Conservation (phyloP, 768 basidiomycete species). For the Gloeostereum incarnatum region DNA sequence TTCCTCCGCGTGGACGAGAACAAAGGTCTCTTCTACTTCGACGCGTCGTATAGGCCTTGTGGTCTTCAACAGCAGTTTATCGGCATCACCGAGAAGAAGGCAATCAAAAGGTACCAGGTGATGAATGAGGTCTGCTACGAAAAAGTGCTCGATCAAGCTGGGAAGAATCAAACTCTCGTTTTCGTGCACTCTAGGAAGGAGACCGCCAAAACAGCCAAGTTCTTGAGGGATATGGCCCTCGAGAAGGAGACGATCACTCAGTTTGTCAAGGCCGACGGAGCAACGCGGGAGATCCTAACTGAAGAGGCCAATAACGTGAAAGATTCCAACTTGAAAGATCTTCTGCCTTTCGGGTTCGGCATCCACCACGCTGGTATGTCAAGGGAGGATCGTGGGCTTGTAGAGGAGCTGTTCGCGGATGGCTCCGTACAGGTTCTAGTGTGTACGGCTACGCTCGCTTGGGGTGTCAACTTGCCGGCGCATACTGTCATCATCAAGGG, state of each 20-base stretch:
- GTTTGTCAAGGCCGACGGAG: conserved; percentile 91
- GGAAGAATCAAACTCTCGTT: conserved; percentile 87
- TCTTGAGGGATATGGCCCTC: conserved; percentile 89
- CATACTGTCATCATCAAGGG: conserved; percentile 99
- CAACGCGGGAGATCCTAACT: conserved; percentile 81
- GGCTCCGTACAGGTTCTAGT: conserved; percentile 91
- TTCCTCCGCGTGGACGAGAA: conserved; percentile 92
- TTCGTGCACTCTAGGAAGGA: conserved; percentile 99
- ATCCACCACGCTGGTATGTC: conserved; percentile 99
- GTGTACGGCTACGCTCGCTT: conserved; percentile 96
- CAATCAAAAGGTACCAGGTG: conserved; percentile 95
- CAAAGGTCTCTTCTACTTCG: conserved; percentile 96
- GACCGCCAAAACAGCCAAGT: conserved; percentile 93
- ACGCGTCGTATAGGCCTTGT: conserved; percentile 89
- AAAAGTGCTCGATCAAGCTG: conserved; percentile 87
- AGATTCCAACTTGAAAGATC: conserved; percentile 76
- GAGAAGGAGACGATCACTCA: conserved; percentile 96
- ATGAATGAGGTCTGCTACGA: conserved; percentile 99
- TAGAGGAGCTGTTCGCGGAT: conserved; percentile 92
- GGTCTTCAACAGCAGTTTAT: conserved; percentile 95
- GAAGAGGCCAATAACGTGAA: conserved; percentile 78
- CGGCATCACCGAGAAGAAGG: conserved; percentile 98
- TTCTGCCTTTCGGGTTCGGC: conserved; percentile 93
- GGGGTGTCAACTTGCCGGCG: conserved; percentile 98
- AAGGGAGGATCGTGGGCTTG: conserved; percentile 79